Base-by-base conservation (phyloP, 129 eudicot genomes). In the Artemisia annua region DNA sequence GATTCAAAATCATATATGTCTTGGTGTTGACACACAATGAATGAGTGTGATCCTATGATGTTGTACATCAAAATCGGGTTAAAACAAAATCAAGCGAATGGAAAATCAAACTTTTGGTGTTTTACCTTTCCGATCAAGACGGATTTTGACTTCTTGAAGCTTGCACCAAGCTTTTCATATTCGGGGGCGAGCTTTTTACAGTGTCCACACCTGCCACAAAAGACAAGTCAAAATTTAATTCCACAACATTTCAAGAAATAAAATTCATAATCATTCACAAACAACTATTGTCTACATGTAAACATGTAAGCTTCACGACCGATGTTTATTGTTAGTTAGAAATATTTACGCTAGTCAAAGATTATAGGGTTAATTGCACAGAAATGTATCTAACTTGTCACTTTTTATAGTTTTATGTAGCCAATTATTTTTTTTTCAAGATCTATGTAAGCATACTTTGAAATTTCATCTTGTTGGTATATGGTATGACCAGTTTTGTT, bases 111-210 rank as follows among this genome's bases (percentile, higher is more conserved):
- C 16, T 70, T 32, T 30, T 8, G 70, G 1, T 15, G 50, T 26
- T 46, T 80, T 57, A 90, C 99, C 97, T 95, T 95, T 67, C 82
- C 97, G 63, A 95, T 95, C 86, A 95, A 78, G 35, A 95, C 89
- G 6, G 97, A 90, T 76, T 95, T 95, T 44, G 94, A 88, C 75
- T 90, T 95, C 81, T 90, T 90, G 77, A 85, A 95, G 81, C 96
- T 95, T 19, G 86, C 92, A 48, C 91, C 99, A 63, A 95, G 93
- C 76, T 86, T 86, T 52, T 95, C 99, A 75, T 83, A 95, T 80
- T 95, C 99, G 5, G 99, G 99, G 63, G 99, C 97, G 55, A 95
- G 96, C 85, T 90, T 95, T 66, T 95, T 90, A 86, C 99, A 95
- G 81, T 95, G 99, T 58, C 99, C 99, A 69, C 99, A 95, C 97